Conservation (phyloP, 2,329 filamentous ascomycete species). For the Metarhizium guizhouense region DNA sequence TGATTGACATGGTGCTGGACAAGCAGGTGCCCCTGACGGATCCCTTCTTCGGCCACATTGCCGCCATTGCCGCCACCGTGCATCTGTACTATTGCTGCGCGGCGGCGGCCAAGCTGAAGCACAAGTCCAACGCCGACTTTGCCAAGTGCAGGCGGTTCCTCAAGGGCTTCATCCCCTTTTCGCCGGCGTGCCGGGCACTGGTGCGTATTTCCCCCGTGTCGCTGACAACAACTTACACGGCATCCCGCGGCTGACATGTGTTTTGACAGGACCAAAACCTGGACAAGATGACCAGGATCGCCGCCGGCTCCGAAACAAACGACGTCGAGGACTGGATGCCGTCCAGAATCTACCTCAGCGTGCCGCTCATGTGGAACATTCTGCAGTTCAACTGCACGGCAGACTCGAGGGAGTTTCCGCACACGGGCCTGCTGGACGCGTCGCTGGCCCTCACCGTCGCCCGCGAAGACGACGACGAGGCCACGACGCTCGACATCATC, state of each 20-base stretch:
- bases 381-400: slow-evolving; percentile 36
- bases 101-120: slow-evolving; percentile 35
- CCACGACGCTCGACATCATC: slow-evolving; percentile 36
- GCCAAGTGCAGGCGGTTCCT: slow-evolving; percentile 40
- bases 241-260: slow-evolving; percentile 8
- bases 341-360: slow-evolving; percentile 41
- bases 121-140: slow-evolving; percentile 43
- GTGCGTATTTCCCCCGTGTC: slow-evolving; percentile 20
- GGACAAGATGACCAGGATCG: slow-evolving; percentile 39
- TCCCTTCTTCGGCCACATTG: slow-evolving; percentile 42
- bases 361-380: slow-evolving; percentile 44
- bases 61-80: slow-evolving; percentile 42
- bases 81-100: slow-evolving; percentile 46
- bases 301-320: slow-evolving; percentile 36
- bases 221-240: not conserved
- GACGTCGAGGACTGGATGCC: slow-evolving; percentile 44
- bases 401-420: slow-evolving; percentile 24
- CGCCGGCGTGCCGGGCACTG: slow-evolving; percentile 34
- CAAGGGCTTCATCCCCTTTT: slow-evolving; percentile 37
- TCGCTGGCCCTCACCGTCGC: slow-evolving; percentile 26
- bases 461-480: slow-evolving; percentile 25
- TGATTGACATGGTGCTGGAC: slow-evolving; percentile 45
- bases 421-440: slow-evolving; percentile 30
- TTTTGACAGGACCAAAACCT: slow-evolving; percentile 33
- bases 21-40: slow-evolving; percentile 39